Evolutionary conservation across 257 asterid genomes (phyloP), one percentile per base, ranked within the genome.

Genomic region (Linaria vulgaris): DNA sequence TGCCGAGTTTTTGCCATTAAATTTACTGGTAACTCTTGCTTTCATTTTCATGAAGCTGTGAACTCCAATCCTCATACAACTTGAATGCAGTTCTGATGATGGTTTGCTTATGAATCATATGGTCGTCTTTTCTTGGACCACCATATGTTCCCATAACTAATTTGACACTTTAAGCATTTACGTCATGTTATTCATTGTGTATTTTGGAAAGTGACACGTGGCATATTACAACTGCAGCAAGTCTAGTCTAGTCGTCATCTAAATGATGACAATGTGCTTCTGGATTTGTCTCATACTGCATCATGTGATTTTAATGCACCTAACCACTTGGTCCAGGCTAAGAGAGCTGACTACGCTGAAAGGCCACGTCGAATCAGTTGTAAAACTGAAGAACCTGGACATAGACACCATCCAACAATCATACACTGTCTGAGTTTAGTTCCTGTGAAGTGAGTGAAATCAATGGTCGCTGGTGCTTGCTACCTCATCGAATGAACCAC

Each of bases 301-400:
- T 16, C 20, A 15, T 46, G 6, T 46, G 21, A 46, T 6, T 12
- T 6, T 15, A 15, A 46, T 19, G 10, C 10, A 0, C 9, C 0
- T 56, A 9, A 31, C 19, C 48, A 19, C 9, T 27, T 25, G 34
- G 51, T 48, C 34, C 79, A 81, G 84, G 82, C 74, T 82, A 64
- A 73, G 84, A 64, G 95, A 87, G 63, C 27, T 80, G 74, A 61
- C 41, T 55, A 85, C 86, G 6, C 71, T 85, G 67, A 85, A 85
- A 74, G 96, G 90, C 23, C 86, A 75, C 1, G 85, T 82, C 3
- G 95, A 84, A 61, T 77, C 86, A 0, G 88, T 84, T 3, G 81
- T 85, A 59, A 82, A 81, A 77, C 31, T 85, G 83, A 84, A 87
- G 94, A 84, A 84, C 74, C 88, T 84, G 4, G 88, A 77, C 72